A percentile compares a stretch with the other conserved stretches of the same genome.
Conservation (phyloP, 805 yeast genomes). For the Peterozyma toletana region DNA sequence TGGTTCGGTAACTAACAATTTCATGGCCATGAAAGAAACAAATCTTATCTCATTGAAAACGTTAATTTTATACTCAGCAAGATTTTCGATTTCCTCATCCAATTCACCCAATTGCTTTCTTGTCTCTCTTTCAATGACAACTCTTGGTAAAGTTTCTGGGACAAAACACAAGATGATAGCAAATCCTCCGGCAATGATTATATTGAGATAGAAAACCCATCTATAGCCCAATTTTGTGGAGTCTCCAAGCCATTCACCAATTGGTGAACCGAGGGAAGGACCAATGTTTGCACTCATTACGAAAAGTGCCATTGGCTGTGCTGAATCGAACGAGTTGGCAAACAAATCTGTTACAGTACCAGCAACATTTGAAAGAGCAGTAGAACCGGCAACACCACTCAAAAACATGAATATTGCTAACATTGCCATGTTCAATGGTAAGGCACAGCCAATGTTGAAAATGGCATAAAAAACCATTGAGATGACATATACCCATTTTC, state of each 20-base stretch:
- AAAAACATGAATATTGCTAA: conserved; percentile 24
- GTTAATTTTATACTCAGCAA: conserved; percentile 13
- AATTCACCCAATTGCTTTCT: conserved; percentile 11
- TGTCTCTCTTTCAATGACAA: conserved; percentile 23
- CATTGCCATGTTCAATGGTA: conserved; percentile 24
- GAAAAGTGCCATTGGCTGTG: conserved; percentile 27
- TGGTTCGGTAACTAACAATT: conserved; percentile 27
- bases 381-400: conserved; percentile 23
- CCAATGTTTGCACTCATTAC: conserved; percentile 27
- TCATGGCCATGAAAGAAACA: conserved; percentile 22
- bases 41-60: conserved; percentile 21
- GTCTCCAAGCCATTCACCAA: conserved; percentile 26
- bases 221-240: conserved; percentile 20
- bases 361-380: conserved; percentile 26
- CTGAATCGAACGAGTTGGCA: conserved; percentile 24
- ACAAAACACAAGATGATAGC: conserved; percentile 15
- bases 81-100: conserved; percentile 10
- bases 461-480: conserved; percentile 20
- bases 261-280: conserved; percentile 28
- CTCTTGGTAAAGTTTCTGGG: conserved; percentile 28
- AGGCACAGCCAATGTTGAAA: conserved; percentile 27
- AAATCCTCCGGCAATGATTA: conserved; percentile 21
- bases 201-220: conserved; percentile 26
- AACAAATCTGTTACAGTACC: conserved; percentile 29
- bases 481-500: conserved; percentile 27